These are phyloP conservation scores for Cucurbita maxima DNA, from an alignment of 306 rosid genomes.

Conservation along the genomic window DNA sequence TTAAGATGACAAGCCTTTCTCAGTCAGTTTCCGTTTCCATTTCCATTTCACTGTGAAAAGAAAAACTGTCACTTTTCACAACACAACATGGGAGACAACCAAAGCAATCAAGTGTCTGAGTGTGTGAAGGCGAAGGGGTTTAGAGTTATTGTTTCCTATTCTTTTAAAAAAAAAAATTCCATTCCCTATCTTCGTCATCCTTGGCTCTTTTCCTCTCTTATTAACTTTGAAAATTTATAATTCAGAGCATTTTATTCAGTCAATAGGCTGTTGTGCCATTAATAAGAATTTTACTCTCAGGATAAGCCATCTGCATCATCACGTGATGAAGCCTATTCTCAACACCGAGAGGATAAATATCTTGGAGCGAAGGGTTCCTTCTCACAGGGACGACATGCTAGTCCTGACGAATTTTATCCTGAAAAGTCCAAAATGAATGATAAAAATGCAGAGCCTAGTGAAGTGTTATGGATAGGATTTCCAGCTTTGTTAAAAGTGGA, in stretches of 20 bases:
- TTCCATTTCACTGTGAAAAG: neutral
- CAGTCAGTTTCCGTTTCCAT: neutral
- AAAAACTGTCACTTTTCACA: neutral
- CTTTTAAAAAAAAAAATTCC: neutral
- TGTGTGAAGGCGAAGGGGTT: neutral
- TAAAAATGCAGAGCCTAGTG: conserved; percentile 79
- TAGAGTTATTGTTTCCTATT: neutral
- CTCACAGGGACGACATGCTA: conserved; percentile 23
- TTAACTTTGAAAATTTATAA: neutral
- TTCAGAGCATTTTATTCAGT: neutral
- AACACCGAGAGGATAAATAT: conserved; percentile 35
- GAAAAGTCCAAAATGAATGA: conserved; percentile 54
- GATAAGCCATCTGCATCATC: conserved; percentile 49
- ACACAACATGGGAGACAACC: neutral
- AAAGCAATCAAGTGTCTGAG: neutral
- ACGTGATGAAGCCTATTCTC: conserved; percentile 47
- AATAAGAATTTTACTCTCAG: conserved; percentile 40
- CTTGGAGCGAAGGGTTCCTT: conserved; percentile 30
- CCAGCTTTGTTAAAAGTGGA: conserved; percentile 80
- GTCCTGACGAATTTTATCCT: conserved; percentile 46
- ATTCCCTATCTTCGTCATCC: neutral
- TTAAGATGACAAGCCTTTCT: neutral
- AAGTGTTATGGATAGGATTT: conserved; percentile 92
- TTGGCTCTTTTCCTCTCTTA: neutral
- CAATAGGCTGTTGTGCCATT: neutral